Evolutionary conservation across 805 yeast species (phyloP).

Genomic region (Yarrowia divulgata): DNA sequence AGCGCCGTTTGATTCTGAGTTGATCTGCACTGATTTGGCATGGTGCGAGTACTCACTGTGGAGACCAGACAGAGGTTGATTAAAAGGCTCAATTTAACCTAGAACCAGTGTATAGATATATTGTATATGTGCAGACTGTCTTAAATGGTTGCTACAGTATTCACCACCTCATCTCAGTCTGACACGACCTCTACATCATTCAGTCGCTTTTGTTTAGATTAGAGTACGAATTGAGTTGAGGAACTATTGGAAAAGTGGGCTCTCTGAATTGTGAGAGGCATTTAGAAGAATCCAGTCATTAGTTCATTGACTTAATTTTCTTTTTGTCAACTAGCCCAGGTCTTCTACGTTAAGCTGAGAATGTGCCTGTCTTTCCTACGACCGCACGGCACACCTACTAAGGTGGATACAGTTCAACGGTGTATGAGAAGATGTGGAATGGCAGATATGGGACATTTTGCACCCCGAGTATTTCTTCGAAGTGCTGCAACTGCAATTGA

Average conservation of each 20-base stretch:
- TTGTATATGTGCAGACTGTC: too few relatives aligned
- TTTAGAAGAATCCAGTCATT: background rate
- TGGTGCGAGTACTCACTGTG: background rate
- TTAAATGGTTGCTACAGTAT: too few relatives aligned
- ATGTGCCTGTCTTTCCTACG: background rate
- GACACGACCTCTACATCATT: too few relatives aligned
- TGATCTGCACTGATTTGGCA: slow-evolving; percentile 3
- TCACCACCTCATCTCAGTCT: too few relatives aligned
- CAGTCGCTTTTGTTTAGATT: background rate
- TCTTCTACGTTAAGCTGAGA: background rate
- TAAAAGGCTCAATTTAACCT: too few relatives aligned
- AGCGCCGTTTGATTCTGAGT: slow-evolving; percentile 20
- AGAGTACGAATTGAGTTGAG: slow-evolving; percentile 12
- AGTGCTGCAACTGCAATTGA: too few relatives aligned
- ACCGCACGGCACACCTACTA: background rate
- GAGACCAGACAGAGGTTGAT: too few relatives aligned
- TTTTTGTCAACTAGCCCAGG: background rate
- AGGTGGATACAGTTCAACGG: slow-evolving; percentile 8
- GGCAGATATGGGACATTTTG: too few relatives aligned
- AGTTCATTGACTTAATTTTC: background rate
- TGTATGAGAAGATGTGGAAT: too few relatives aligned
- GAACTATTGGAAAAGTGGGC: slow-evolving; percentile 3
- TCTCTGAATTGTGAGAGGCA: background rate
- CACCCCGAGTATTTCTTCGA: too few relatives aligned
- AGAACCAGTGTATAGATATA: too few relatives aligned